phyloP scores from a whole-genome alignment of 148 eudicot species.

The Talinum fruticosum region DNA sequence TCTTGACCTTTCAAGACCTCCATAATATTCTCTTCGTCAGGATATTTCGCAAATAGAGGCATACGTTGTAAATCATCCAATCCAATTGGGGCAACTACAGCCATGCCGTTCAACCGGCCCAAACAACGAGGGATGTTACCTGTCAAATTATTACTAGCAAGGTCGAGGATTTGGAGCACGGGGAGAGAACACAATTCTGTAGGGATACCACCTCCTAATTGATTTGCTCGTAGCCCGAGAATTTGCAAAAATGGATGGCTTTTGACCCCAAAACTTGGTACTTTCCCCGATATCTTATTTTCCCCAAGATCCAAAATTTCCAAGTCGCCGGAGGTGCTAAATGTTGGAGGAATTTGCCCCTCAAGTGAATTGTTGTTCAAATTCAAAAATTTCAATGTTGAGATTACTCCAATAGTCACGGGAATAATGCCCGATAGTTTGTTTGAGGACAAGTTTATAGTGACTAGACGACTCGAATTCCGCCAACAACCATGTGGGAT shows the following conservation, averaged over 20 bases:
- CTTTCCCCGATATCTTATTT: constrained; percentile 28
- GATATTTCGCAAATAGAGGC: too few relatives aligned
- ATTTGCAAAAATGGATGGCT: too few relatives aligned
- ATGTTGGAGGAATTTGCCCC: constrained; percentile 32
- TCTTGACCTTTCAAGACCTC: constrained; percentile 16
- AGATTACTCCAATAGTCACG: constrained; percentile 16
- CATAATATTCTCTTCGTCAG: constrained; percentile 27
- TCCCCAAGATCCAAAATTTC: constrained; percentile 36
- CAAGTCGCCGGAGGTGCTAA: constrained; percentile 13
- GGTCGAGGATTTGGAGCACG: constrained; percentile 39
- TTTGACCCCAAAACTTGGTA: constrained; percentile 27
- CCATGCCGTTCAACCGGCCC: constrained; percentile 25
- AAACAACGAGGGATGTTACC: constrained; percentile 41
- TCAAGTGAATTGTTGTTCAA: constrained; percentile 32
- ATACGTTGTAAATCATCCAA: too few relatives aligned
- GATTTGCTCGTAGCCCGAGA: constrained; percentile 27
- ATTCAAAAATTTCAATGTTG: constrained; percentile 6
- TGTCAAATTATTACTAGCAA: constrained; percentile 31
- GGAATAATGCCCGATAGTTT: constrained; percentile 36
- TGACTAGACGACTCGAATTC: not conserved
- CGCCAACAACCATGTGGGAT: not conserved
- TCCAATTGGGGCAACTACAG: too few relatives aligned
- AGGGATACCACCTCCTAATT: constrained; percentile 40
- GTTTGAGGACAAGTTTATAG: constrained; percentile 35
- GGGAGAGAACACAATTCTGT: constrained; percentile 28